Evolutionary conservation across 2,329 filamentous ascomycete genomes (phyloP).

Genomic region (Rhynchosporium secalis): DNA sequence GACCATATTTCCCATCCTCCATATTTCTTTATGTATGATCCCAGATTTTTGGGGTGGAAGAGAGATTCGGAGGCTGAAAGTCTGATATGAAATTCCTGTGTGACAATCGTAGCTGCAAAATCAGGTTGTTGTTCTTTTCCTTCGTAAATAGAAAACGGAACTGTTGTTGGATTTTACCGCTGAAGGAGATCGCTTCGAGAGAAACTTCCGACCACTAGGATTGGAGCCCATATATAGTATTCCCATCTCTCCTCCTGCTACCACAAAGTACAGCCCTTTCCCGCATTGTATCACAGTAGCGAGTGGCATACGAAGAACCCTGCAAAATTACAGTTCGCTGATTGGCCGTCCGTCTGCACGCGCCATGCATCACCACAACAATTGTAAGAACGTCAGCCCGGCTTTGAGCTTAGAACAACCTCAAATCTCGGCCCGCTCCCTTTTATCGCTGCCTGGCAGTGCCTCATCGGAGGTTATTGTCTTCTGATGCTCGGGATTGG

Average conservation of each 20-base stretch:
- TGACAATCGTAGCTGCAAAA: neutral
- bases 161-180: neutral
- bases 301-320: slow-evolving; percentile 14
- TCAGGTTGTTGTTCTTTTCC: neutral
- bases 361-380: neutral
- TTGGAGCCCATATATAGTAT: slow-evolving; percentile 7
- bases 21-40: slow-evolving; percentile 10
- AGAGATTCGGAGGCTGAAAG: neutral
- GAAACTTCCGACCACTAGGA: neutral
- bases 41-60: neutral
- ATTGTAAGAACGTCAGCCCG: neutral
- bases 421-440: neutral
- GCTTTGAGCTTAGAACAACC: slow-evolving; percentile 10
- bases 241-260: neutral
- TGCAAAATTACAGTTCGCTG: slow-evolving; percentile 1
- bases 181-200: neutral
- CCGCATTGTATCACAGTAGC: neutral
- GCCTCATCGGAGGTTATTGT: neutral
- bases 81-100: neutral
- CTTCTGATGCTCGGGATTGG: neutral
- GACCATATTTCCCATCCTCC: slow-evolving; percentile 35
- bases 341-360: neutral
- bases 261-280: slow-evolving; percentile 1
- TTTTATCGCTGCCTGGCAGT: slow-evolving; percentile 10
- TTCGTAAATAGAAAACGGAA: neutral